phyloP scores from a whole-genome alignment of 768 basidiomycete genomes.

The Agaricus subrufescens region DNA sequence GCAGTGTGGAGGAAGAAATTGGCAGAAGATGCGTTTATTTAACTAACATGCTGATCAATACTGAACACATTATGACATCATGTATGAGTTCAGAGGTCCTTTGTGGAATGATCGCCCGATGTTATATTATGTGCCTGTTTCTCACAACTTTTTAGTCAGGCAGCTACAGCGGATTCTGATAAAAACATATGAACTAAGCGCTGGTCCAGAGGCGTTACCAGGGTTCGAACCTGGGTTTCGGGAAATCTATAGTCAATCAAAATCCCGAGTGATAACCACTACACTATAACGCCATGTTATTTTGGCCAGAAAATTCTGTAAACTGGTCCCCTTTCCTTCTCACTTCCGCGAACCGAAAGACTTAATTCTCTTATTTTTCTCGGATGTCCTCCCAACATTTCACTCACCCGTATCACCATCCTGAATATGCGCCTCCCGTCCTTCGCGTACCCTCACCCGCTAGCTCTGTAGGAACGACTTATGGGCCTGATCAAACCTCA shows the following conservation, averaged over 20 bases:
- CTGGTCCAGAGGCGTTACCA: slow-evolving; percentile 11
- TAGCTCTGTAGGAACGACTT: slow-evolving; percentile 46
- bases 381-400: slow-evolving; percentile 5
- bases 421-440: slow-evolving; percentile 45
- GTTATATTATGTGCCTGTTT: no score
- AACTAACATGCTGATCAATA: no score
- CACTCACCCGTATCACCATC: slow-evolving; percentile 22
- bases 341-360: no score
- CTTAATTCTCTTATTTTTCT: neutral
- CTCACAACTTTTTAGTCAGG: no score
- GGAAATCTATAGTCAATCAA: slow-evolving; percentile 12
- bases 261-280: slow-evolving; percentile 20
- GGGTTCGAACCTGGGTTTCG: slow-evolving; percentile 18
- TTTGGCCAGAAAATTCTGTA: neutral
- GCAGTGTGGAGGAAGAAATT: no score
- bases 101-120: no score
- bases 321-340: neutral
- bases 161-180: no score
- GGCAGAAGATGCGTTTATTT: no score
- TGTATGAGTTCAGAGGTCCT: no score
- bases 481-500: slow-evolving; percentile 41
- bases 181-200: neutral
- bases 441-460: slow-evolving; percentile 47
- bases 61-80: no score
- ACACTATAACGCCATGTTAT: slow-evolving; percentile 15